Evolutionary conservation across 179 eudicot species (phyloP).

Genomic region (Heliamphora pulchella): DNA sequence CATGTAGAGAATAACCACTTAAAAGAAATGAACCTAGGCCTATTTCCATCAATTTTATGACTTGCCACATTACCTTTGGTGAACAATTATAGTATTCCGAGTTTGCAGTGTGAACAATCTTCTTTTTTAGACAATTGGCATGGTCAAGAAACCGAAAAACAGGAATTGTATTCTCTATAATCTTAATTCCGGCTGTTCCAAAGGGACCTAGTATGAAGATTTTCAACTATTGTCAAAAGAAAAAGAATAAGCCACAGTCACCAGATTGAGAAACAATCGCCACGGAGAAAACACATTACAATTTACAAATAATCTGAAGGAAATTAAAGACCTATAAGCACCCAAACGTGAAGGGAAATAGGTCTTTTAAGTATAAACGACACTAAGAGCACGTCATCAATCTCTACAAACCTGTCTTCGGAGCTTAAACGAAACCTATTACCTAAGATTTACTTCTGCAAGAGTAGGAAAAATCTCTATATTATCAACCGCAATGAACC

Average conservation of each 20-base stretch:
- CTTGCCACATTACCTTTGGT: too few species aligned
- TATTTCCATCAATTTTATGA: not conserved
- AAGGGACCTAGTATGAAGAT: not conserved
- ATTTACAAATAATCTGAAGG: not conserved
- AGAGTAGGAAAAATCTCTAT: not conserved
- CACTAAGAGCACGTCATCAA: not conserved
- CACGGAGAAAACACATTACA: not conserved
- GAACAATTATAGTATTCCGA: not conserved
- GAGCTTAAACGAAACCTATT: too few species aligned
- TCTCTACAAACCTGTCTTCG: too few species aligned
- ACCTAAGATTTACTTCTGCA: too few species aligned
- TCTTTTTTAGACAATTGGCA: not conserved
- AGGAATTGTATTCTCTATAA: not conserved
- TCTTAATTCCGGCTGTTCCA: not conserved
- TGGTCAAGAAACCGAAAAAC: not conserved
- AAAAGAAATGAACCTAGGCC: not conserved
- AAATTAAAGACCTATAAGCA: not conserved
- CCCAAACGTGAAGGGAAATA: not conserved
- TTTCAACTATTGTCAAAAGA: not conserved
- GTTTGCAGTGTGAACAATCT: not conserved
- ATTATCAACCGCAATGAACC: not conserved
- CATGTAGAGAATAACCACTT: not conserved
- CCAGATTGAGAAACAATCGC: conserved; percentile 2
- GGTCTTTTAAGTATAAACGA: not conserved
- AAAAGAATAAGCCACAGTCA: not conserved